A percentile compares a stretch with the other conserved stretches of the same genome.
These are phyloP conservation scores for Coniochaeta sp. DNA, from an alignment of 2,329 filamentous ascomycete species.

Conservation along the genomic window DNA sequence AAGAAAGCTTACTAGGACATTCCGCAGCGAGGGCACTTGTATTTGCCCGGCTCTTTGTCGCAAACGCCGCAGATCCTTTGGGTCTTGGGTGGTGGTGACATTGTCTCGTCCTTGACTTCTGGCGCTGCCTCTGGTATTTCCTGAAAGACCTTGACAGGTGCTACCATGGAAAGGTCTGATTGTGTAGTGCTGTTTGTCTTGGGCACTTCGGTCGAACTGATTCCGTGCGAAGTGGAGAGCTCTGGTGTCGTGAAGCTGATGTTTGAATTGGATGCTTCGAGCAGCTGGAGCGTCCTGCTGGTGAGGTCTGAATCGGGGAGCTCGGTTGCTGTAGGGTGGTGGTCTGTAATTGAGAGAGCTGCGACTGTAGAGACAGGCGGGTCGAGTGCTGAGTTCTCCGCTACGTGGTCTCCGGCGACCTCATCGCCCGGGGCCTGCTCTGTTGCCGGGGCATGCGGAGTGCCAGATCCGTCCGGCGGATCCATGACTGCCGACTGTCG, in stretches of 20 bases:
- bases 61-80: conserved; percentile 48
- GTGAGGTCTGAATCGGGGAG: not conserved
- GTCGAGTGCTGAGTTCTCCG: too few species aligned
- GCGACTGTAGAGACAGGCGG: not conserved
- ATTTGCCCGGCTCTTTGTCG: conserved; percentile 43
- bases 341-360: too few species aligned
- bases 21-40: conserved; percentile 56
- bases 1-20: conserved; percentile 46
- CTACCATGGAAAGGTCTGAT: not conserved
- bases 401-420: too few species aligned
- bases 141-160: not conserved
- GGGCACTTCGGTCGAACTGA: too few species aligned
- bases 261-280: too few species aligned
- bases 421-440: not conserved
- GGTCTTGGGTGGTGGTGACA: conserved; percentile 9
- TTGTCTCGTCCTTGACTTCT: not conserved
- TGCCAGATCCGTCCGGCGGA: not conserved
- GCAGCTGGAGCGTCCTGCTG: too few species aligned
- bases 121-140: not conserved
- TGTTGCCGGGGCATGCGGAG: not conserved
- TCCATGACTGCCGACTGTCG: not conserved
- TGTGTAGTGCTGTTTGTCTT: not conserved
- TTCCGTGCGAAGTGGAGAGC: too few species aligned
- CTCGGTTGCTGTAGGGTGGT: not conserved
- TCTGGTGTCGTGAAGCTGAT: too few species aligned